A percentile compares a stretch with the other conserved stretches of the same genome.
phyloP scores from a whole-genome alignment of 2,329 filamentous ascomycete species.

The Cercospora canescens region DNA sequence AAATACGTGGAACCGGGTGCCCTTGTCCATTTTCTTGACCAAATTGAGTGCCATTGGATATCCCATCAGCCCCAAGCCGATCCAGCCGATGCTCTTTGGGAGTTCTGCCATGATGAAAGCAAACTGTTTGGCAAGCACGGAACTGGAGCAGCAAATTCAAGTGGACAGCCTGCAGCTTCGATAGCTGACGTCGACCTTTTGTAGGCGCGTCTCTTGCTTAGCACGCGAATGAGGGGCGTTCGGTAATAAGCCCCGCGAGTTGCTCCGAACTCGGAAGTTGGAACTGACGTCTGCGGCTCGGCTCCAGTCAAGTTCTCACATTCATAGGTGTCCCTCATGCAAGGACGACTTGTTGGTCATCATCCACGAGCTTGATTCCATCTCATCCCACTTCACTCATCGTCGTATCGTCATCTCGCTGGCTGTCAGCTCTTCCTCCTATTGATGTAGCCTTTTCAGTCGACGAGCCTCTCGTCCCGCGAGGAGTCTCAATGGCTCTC shows the following conservation, averaged over 20 bases:
- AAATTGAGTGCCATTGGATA: slow-evolving; percentile 55
- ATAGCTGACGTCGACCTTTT: background rate
- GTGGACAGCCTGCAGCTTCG: background rate
- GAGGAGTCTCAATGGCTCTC: slow-evolving; percentile 44
- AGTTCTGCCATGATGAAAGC: slow-evolving; percentile 25
- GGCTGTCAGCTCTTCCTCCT: slow-evolving; percentile 3
- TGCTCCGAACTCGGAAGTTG: slow-evolving; percentile 13
- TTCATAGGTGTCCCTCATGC: background rate
- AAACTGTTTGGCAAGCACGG: background rate
- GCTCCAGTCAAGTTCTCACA: too few species aligned
- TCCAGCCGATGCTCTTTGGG: slow-evolving; percentile 46
- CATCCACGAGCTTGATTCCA: background rate
- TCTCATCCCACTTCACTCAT: slow-evolving; percentile 20
- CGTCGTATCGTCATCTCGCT: slow-evolving; percentile 19
- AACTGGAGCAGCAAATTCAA: background rate
- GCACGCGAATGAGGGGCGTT: slow-evolving; percentile 2
- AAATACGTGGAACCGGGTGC: slow-evolving; percentile 49
- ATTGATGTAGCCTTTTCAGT: slow-evolving; percentile 14
- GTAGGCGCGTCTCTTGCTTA: slow-evolving; percentile 5
- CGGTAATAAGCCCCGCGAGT: slow-evolving; percentile 7
- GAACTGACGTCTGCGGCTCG: slow-evolving; percentile 6
- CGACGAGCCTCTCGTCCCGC: slow-evolving; percentile 22
- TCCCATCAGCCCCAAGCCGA: slow-evolving; percentile 59
- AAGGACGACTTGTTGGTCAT: background rate
- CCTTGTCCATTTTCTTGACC: slow-evolving; percentile 46